These are phyloP conservation scores for Pseudopediastrum boryanum DNA, from an alignment of 139 green algal species.

Conservation along the genomic window DNA sequence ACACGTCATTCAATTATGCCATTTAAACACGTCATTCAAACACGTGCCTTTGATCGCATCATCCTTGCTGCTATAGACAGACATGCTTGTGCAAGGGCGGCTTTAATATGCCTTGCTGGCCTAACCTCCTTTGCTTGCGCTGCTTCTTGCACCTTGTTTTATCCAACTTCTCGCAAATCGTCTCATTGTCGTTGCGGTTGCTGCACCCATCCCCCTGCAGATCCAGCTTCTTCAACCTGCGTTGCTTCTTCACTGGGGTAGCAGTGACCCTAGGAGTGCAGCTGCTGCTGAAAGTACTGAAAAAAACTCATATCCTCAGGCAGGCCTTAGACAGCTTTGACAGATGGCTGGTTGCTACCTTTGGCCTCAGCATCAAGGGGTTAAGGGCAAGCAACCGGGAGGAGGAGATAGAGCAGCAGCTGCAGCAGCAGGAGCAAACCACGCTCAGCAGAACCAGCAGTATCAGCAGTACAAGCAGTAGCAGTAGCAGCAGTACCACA, in stretches of 20 bases:
- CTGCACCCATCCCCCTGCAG: slow-evolving; percentile 9
- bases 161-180: not conserved
- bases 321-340: slow-evolving; percentile 8
- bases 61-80: too few relatives aligned
- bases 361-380: not conserved
- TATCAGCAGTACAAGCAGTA: slow-evolving; percentile 4
- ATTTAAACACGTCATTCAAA: too few relatives aligned
- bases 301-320: slow-evolving; percentile 16
- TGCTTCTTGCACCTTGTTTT: too few relatives aligned
- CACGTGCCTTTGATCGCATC: too few relatives aligned
- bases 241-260: slow-evolving; percentile 6
- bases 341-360: too few relatives aligned
- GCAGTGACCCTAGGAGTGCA: slow-evolving; percentile 18
- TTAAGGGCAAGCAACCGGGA: not conserved
- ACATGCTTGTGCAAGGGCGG: too few relatives aligned
- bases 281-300: slow-evolving; percentile 35
- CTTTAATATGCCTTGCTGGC: too few relatives aligned
- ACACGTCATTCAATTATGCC: too few relatives aligned
- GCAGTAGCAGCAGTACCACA: not conserved
- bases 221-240: slow-evolving; percentile 5
- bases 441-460: not conserved
- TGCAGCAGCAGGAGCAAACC: not conserved
- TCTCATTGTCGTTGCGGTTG: not conserved
- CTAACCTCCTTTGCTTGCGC: too few relatives aligned
- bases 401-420: slow-evolving; percentile 3